Conservation (phyloP, 2,329 filamentous ascomycete genomes). For the Colletotrichum lini region DNA sequence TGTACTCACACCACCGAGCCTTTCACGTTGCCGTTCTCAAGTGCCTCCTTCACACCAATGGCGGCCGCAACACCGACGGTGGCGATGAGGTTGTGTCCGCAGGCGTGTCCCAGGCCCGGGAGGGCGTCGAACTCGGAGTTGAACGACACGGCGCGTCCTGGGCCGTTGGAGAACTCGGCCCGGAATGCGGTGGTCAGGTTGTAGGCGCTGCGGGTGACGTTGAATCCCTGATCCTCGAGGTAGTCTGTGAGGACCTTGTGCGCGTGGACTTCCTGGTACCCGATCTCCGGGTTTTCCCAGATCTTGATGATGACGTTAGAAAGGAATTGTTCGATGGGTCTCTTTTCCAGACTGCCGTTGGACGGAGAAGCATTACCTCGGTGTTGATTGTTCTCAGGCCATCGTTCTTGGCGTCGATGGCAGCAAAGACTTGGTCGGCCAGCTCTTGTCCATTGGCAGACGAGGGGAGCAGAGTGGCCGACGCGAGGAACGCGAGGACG, state of each 20-base stretch:
- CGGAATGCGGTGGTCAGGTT: slow-evolving; percentile 60
- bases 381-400: no score
- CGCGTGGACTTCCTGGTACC: slow-evolving; percentile 58
- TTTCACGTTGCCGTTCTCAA: background rate
- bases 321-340: no score
- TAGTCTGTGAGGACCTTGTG: slow-evolving; percentile 57
- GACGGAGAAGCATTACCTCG: no score
- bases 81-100: slow-evolving; percentile 50
- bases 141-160: slow-evolving; percentile 59
- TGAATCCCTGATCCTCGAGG: slow-evolving; percentile 54
- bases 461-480: no score
- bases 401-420: no score
- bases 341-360: no score
- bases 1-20: no score
- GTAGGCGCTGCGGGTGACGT: slow-evolving; percentile 57
- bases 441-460: no score
- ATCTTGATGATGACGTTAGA: no score
- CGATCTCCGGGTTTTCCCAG: no score
- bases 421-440: no score
- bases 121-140: slow-evolving; percentile 56
- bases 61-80: slow-evolving; percentile 52
- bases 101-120: slow-evolving; percentile 54
- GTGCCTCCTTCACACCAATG: slow-evolving; percentile 47
- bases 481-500: no score
- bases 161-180: slow-evolving; percentile 54